Evolutionary conservation across 2,329 filamentous ascomycete species (phyloP).

Genomic region (Byssochlamys sp.): DNA sequence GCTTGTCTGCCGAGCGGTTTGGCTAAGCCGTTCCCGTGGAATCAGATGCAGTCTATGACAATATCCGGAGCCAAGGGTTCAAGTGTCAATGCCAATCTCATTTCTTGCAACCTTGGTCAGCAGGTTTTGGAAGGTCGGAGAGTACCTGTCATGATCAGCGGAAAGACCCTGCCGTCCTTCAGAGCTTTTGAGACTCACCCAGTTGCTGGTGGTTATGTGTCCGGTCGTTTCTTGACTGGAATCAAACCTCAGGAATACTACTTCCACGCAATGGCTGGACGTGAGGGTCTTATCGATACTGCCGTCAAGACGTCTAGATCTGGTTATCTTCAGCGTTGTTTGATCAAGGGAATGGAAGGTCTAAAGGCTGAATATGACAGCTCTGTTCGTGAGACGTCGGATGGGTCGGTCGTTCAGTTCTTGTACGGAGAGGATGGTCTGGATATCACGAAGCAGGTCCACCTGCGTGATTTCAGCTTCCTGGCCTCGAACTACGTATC

Average conservation of each 20-base stretch:
- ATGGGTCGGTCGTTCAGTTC: conserved; percentile 89
- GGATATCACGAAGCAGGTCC: conserved; percentile 88
- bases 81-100: conserved; percentile 88
- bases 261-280: conserved; percentile 98
- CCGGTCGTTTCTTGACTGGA: conserved; percentile 92
- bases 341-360: conserved; percentile 98
- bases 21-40: conserved; percentile 84
- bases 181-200: conserved; percentile 81
- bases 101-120: conserved; percentile 94
- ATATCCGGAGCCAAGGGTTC: conserved; percentile 90
- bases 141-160: conserved; percentile 95
- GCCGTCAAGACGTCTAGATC: conserved; percentile 97
- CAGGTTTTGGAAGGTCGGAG: conserved; percentile 90
- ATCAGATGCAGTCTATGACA: conserved; percentile 99
- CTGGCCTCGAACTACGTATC: conserved; percentile 76
- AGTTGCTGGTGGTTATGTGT: conserved; percentile 84
- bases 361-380: conserved; percentile 85
- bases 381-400: conserved; percentile 76
- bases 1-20: conserved; percentile 72
- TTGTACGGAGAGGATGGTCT: conserved; percentile 93
- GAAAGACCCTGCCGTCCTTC: conserved; percentile 91
- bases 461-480: conserved; percentile 83
- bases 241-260: conserved; percentile 97
- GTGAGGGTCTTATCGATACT: conserved; percentile 96
- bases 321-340: conserved; percentile 88